Evolutionary conservation across 1,284 basidiomycete genomes (phyloP), one percentile per base, ranked within the genome.

Genomic region (Mycosarcoma maydis): DNA sequence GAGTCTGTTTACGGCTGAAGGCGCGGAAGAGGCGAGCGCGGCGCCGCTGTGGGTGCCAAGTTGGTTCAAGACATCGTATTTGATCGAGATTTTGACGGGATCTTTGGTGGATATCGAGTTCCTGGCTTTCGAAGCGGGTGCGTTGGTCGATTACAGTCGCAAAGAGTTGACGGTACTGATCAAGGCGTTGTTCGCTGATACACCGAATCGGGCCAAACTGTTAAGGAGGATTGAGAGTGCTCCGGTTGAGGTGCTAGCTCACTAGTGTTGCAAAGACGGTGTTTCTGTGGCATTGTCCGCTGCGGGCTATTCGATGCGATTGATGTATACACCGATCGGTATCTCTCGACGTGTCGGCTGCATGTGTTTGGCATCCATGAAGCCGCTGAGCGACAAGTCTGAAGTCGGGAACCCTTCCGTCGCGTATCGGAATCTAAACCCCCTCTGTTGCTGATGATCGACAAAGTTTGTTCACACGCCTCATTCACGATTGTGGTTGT

Each of bases 141-240:
- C 92, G 3, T 84, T 98, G 65, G 88, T 95, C 29, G 95, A 98
- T 83, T 98, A 95, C 80, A 87, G 89, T 52, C 85, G 89, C 3
- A 87, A 90, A 27, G 94, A 98, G 83, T 85, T 98, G 3, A 88
- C 89, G 27, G 86, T 87, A 59, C 86, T 98, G 29, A 87, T 98
- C 34, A 86, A 87, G 41, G 94, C 93, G 0, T 85, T 98, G 42
- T 98, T 98, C 81, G 90, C 94, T 9, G 78, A 80, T 40, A 79
- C 78, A 27, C 50, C 57, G 13, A 72, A 78, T 23, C 54, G 78
- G 22, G 42, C 41, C 41, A 71, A 64, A 39, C 51, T 80, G 37
- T 47, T 80, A 41, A 68, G 73, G 2, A 59, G 66, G 40, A 69
- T 80, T 24, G 74, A 78, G 48, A 44, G 24, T 13, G 67, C 61